phyloP scores from a whole-genome alignment of 176 grass and related monocot species.

The Eremochloa ophiuroides region DNA sequence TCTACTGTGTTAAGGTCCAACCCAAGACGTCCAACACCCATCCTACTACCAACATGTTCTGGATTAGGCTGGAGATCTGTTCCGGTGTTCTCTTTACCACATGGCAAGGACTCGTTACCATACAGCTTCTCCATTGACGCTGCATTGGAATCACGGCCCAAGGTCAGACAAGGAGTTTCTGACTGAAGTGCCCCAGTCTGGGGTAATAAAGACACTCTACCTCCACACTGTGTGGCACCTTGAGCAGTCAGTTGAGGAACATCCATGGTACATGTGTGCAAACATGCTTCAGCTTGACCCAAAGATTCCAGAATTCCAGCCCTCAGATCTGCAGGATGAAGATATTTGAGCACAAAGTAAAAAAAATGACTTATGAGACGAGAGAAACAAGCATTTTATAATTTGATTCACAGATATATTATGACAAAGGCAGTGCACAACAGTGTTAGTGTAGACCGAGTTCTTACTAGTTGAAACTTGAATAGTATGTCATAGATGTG shows the following conservation, averaged over 20 bases:
- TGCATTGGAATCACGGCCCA: conserved; percentile 33
- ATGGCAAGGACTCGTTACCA: neutral
- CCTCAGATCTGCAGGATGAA: conserved; percentile 30
- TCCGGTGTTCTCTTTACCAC: conserved; percentile 30
- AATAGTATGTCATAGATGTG: neutral
- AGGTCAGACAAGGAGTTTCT: conserved; percentile 47
- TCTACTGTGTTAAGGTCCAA: conserved; percentile 70
- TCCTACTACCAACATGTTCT: conserved; percentile 17
- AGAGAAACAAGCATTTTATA: neutral
- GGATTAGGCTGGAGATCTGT: conserved; percentile 13
- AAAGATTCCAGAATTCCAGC: conserved; percentile 1
- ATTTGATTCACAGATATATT: neutral
- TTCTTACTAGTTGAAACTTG: neutral
- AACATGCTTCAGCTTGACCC: neutral
- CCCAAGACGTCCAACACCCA: conserved; percentile 17
- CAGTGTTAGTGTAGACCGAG: neutral
- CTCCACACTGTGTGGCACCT: conserved; percentile 15
- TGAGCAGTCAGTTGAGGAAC: conserved; percentile 21
- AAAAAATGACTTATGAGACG: neutral
- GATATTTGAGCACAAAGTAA: neutral
- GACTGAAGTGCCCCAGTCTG: conserved; percentile 8
- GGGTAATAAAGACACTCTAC: conserved; percentile 12
- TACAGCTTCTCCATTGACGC: conserved; percentile 10
- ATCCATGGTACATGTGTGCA: conserved; percentile 20
- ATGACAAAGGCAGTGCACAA: neutral